Base-by-base conservation (phyloP, 1,284 basidiomycete genomes). In the Heterobasidion annosum region DNA sequence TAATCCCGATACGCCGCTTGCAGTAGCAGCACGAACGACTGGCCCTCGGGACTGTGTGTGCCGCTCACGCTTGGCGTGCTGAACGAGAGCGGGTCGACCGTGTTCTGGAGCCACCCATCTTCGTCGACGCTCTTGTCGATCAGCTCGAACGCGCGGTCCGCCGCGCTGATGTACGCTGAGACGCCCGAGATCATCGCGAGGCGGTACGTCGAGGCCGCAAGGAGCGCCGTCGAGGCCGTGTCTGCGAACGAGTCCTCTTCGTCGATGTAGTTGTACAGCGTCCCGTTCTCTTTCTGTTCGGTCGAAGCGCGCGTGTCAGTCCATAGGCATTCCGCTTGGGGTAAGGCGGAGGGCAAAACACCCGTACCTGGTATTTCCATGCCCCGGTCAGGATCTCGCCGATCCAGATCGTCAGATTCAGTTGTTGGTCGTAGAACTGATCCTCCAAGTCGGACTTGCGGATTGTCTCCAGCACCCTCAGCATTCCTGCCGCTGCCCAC, bases 401-500 rank as follows among this genome's bases (percentile, higher is more conserved):
- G n/a, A 79, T 76, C 85, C 84, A 87, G 5, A 62, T 57, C 13
- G 69, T 67, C 10, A 88, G 68, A 58, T 85, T 72, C 0, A 57
- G 58, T 56, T 76, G 74, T 58, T 85, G 74, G 12, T 58, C 53
- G 18, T 60, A 52, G 59, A 85, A 74, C 25, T 68, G 46, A 4
- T 54, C 53, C 8, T 71, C 69, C 48, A 70, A 70, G 10, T 65
- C 62, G 1, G 79, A 79, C 51, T 79, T 72, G 53, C 73, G 68
- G 52, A 86, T 73, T 0, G 82, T 82, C 44, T 78, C 75, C 4
- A 81, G 65, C 0, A 85, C 82, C 19, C 83, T 74, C 18, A 83
- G 67, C 76, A 85, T 82, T 0, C 85, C 85, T 1, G 81, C 81
- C 0, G 81, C 77, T 0, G 80, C 84, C 85, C 85, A 88, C 0